Percentiles rank a stretch among this genome's conserved stretches.
Conservation (phyloP, 352 stramenopile species). For the Pythium aristosporum region DNA sequence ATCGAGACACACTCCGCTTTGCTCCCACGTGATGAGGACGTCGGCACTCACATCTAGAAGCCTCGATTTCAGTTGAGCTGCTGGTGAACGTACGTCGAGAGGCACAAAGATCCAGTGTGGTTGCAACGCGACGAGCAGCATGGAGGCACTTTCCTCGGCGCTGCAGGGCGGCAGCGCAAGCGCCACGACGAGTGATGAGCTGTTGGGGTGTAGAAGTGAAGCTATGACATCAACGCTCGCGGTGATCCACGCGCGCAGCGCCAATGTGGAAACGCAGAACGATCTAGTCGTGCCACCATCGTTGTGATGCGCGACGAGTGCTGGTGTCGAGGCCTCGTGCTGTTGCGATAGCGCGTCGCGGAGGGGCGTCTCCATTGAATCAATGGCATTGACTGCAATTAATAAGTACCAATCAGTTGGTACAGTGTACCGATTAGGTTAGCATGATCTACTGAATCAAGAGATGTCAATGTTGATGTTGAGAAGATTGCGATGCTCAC, state of each 20-base stretch:
- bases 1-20: background rate
- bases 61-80: conserved; percentile 32
- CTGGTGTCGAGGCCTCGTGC: background rate
- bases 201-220: background rate
- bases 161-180: conserved; percentile 48
- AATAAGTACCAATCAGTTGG: too few species aligned
- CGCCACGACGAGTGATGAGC: conserved; percentile 23
- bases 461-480: too few species aligned
- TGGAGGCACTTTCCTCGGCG: conserved; percentile 42
- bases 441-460: too few species aligned
- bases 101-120: conserved; percentile 44
- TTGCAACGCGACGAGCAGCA: conserved; percentile 37
- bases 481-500: too few species aligned
- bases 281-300: background rate
- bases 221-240: background rate
- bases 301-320: background rate
- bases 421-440: too few species aligned
- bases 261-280: background rate
- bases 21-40: conserved; percentile 34
- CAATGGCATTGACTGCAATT: background rate
- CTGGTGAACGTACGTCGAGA: conserved; percentile 35
- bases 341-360: background rate
- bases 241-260: background rate
- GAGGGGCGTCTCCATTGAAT: background rate
- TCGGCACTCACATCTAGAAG: conserved; percentile 26